Conservation (phyloP, 2,329 filamentous ascomycete genomes). For the Trichoderma oligosporum region DNA sequence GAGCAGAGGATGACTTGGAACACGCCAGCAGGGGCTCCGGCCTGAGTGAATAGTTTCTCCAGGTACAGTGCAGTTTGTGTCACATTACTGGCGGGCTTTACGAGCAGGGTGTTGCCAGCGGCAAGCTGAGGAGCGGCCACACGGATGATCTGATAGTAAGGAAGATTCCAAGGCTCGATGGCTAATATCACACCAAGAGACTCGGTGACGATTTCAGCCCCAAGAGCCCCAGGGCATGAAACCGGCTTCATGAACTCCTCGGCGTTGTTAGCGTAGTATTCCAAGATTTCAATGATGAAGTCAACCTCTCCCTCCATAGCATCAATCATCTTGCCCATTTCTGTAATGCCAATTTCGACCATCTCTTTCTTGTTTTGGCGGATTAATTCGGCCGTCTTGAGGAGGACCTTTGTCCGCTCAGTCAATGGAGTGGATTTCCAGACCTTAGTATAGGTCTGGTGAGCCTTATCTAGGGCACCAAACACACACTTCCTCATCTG, state of each 20-base stretch:
- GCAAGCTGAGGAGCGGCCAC: constrained; percentile 69
- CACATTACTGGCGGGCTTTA: constrained; percentile 70
- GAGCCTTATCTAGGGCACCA: constrained; percentile 6
- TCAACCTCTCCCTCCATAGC: neutral
- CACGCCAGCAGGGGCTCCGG: constrained; percentile 68
- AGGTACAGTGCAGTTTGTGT: constrained; percentile 62
- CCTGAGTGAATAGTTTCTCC: constrained; percentile 61
- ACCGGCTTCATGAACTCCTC: constrained; percentile 4
- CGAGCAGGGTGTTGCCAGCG: constrained; percentile 62
- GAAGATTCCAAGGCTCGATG: constrained; percentile 81
- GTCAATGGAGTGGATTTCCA: neutral
- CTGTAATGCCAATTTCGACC: neutral
- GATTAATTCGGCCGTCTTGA: neutral
- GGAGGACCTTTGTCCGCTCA: neutral
- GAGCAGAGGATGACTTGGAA: constrained; percentile 55
- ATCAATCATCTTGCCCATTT: constrained; percentile 8
- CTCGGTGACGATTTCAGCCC: neutral
- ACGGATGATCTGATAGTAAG: constrained; percentile 69
- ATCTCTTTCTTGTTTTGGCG: constrained; percentile 5
- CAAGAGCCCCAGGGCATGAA: neutral
- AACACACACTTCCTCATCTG: neutral
- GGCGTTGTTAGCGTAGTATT: constrained; percentile 6
- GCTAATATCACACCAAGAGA: constrained; percentile 11
- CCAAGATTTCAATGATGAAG: neutral
- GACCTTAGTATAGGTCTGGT: constrained; percentile 1